Conservation (phyloP, 305 asterid genomes). For the Fraxinus floribunda region DNA sequence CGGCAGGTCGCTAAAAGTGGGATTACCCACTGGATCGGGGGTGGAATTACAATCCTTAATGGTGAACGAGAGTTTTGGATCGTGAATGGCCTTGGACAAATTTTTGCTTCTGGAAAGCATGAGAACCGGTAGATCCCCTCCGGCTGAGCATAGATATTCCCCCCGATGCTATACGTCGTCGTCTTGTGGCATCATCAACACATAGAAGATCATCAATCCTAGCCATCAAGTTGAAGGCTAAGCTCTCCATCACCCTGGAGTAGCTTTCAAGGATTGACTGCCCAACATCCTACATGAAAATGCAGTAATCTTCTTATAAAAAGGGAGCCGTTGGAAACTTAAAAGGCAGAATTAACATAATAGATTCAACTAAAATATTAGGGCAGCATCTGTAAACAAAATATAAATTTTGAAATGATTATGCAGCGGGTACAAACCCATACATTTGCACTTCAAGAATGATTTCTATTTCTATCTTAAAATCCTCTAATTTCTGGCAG, state of each 20-base stretch:
- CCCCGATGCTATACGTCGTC: conserved; percentile 52
- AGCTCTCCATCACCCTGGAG: conserved; percentile 86
- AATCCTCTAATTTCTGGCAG: background rate
- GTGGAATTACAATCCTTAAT: conserved; percentile 39
- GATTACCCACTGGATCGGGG: conserved; percentile 29
- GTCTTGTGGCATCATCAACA: conserved; percentile 77
- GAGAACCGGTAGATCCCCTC: conserved; percentile 33
- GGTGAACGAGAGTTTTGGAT: conserved; percentile 44
- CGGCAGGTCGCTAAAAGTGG: conserved; percentile 25
- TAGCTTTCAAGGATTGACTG: conserved; percentile 92
- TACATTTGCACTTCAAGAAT: background rate
- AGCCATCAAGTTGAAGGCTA: conserved; percentile 74
- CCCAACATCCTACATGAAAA: conserved; percentile 70
- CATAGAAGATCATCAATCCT: conserved; percentile 81
- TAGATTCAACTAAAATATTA: background rate
- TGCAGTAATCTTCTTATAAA: background rate
- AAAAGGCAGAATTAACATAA: background rate
- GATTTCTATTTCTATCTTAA: background rate
- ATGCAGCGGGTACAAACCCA: background rate
- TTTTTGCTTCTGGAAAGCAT: conserved; percentile 39
- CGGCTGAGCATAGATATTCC: conserved; percentile 32
- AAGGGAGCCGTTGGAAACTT: background rate
- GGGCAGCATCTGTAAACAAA: background rate
- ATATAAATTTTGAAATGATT: background rate
- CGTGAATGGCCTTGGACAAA: conserved; percentile 43